These are phyloP conservation scores for Andrographis paniculata DNA, from an alignment of 305 asterid species.

Conservation along the genomic window DNA sequence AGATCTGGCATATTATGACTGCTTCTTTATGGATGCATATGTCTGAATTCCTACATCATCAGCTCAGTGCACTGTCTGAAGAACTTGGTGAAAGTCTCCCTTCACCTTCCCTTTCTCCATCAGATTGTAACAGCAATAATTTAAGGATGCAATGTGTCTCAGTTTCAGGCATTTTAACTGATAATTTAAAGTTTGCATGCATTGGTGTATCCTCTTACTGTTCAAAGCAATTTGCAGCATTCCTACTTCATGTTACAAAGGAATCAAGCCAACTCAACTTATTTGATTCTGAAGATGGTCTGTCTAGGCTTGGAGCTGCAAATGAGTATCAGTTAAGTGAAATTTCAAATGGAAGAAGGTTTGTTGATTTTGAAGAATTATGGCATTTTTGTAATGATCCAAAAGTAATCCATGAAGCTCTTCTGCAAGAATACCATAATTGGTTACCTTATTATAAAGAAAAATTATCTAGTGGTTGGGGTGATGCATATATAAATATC, in stretches of 20 bases:
- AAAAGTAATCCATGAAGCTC: slow-evolving; percentile 40
- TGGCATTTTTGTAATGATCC: slow-evolving; percentile 48
- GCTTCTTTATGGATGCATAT: slow-evolving; percentile 72
- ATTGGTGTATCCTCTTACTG: slow-evolving; percentile 49
- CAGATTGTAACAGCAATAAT: slow-evolving; percentile 28
- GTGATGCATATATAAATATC: slow-evolving; percentile 52
- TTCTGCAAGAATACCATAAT: slow-evolving; percentile 42
- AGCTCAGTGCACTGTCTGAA: slow-evolving; percentile 35
- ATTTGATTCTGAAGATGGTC: slow-evolving; percentile 37
- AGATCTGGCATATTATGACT: slow-evolving; percentile 41
- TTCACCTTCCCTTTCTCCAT: slow-evolving; percentile 24
- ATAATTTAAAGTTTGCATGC: slow-evolving; percentile 37
- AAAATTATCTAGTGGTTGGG: slow-evolving; percentile 63
- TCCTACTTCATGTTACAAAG: slow-evolving; percentile 55
- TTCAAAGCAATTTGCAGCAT: slow-evolving; percentile 56
- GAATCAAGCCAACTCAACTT: slow-evolving; percentile 24
- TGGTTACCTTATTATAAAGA: slow-evolving; percentile 52
- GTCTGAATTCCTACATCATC: slow-evolving; percentile 45
- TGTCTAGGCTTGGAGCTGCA: slow-evolving; percentile 26
- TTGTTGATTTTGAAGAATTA: slow-evolving; percentile 44
- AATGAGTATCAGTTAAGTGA: slow-evolving; percentile 28
- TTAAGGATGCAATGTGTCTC: slow-evolving; percentile 25
- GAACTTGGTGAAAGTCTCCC: slow-evolving; percentile 27
- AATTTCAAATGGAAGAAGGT: slow-evolving; percentile 21
- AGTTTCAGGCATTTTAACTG: slow-evolving; percentile 33